A percentile compares a stretch with the other conserved stretches of the same genome.
Evolutionary conservation across 139 green algal genomes (phyloP).

Genomic region (Chlorokybus atmophyticus): DNA sequence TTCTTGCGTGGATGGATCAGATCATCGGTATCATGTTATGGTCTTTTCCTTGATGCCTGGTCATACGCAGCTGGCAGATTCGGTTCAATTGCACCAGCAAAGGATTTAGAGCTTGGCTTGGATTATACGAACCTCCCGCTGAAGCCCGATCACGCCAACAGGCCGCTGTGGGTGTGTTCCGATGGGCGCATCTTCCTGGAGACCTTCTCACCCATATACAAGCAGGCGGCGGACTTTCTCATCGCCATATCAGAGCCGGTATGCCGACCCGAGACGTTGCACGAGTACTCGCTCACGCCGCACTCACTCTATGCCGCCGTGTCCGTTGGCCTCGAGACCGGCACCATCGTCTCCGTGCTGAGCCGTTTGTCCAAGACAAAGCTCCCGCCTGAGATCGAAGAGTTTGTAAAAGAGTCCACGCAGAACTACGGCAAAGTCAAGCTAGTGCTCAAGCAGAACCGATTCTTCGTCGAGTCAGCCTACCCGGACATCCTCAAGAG

Average conservation of each 20-base stretch:
- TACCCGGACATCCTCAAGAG: conserved; percentile 53
- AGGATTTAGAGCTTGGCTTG: too few species aligned
- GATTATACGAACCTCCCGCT: conserved; percentile 61
- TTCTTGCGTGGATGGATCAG: too few species aligned
- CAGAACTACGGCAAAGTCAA: conserved; percentile 94
- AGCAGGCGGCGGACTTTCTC: conserved; percentile 94
- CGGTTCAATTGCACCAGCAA: too few species aligned
- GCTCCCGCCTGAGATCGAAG: conserved; percentile 18
- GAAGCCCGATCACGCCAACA: conserved; percentile 72
- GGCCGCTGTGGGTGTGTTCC: conserved; percentile 88
- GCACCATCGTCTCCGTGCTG: conserved; percentile 85
- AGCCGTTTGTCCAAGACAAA: conserved; percentile 53
- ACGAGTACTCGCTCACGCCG: conserved; percentile 91
- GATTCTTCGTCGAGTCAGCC: conserved; percentile 83
- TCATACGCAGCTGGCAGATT: too few species aligned
- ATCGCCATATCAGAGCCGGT: conserved; percentile 77
- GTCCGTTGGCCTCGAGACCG: conserved; percentile 76
- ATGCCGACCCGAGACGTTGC: conserved; percentile 59
- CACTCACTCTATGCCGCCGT: conserved; percentile 95
- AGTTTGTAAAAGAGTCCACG: conserved; percentile 74
- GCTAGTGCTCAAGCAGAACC: conserved; percentile 88
- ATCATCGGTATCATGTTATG: too few species aligned
- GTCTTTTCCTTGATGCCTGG: too few species aligned
- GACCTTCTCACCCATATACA: conserved; percentile 89
- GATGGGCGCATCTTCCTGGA: conserved; percentile 93